Base-by-base conservation (phyloP, 169 alveolate genomes). In the Cryptosporidium meleagridis region DNA sequence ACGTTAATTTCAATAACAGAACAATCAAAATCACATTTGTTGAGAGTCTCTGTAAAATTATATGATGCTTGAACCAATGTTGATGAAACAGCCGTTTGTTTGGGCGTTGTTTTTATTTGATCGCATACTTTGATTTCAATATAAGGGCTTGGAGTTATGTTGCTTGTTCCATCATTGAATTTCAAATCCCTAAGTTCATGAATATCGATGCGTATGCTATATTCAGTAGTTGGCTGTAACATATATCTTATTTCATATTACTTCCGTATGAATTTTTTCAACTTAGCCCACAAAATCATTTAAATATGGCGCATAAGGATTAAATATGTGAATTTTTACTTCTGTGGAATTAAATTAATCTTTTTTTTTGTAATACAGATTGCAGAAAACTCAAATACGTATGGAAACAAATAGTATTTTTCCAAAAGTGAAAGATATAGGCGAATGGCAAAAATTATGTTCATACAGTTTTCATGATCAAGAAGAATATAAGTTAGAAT, bases 141-240 rank as follows among this genome's bases (percentile, higher is more conserved):
- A 72, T 92, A 93, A 21, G 95, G 95, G 67, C 94, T 94, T 0
- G 97, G 97, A 12, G 95, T 92, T 45, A 93, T 91, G 33, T 95
- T 95, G 67, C 84, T 86, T 9, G 92, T 85, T 29, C 95, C 95
- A 67, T 94, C 96, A 69, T 92, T 93, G 87, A 94, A 95, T 65
- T 93, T 72, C 85, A 95, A 92, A 39, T 95, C 97, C 91, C 94
- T 93, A 51, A 94, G 93, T 86, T 95, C 97, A 59, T 95, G 96
- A 8, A 95, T 91, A 14, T 95, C 97, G 51, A 95, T 96, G 92
- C 95, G 94, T 53, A 95, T 93, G 45, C 85, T 92, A 85, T 95
- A 95, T 85, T 89, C 89, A 16, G 89, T 80, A 45, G 75, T 80
- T 65, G 89, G 89, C 18, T 80, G 89, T 26, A 41, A 45, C 89